These are phyloP conservation scores for Fusarium temperatum DNA, from an alignment of 2,329 filamentous ascomycete species.

Conservation along the genomic window DNA sequence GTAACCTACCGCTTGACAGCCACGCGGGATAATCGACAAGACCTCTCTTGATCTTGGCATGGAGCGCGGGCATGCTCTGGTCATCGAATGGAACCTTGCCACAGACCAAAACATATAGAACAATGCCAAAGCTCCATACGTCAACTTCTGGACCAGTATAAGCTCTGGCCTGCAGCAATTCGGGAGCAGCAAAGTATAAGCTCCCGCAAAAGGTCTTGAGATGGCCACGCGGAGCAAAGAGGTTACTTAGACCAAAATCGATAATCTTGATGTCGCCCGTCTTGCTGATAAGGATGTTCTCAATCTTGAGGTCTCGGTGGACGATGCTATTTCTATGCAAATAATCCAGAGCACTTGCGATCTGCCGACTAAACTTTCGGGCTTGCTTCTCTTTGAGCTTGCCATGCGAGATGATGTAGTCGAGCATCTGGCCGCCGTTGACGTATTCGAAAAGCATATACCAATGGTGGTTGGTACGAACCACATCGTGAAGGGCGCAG, in stretches of 20 bases:
- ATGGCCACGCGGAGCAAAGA: slow-evolving; percentile 85
- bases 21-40: slow-evolving; percentile 95
- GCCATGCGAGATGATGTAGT: slow-evolving; percentile 99
- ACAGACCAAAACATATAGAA: slow-evolving; percentile 95
- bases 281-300: slow-evolving; percentile 99
- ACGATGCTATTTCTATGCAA: slow-evolving; percentile 98
- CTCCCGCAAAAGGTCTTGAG: slow-evolving; percentile 98
- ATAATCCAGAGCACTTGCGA: slow-evolving; percentile 95
- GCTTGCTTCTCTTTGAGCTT: slow-evolving; percentile 98
- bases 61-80: slow-evolving; percentile 97
- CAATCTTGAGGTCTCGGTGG: slow-evolving; percentile 96
- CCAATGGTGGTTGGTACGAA: slow-evolving; percentile 97
- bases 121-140: slow-evolving; percentile 98
- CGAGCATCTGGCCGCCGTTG: slow-evolving; percentile 98
- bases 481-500: slow-evolving; percentile 93
- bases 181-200: slow-evolving; percentile 96
- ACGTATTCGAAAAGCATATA: slow-evolving; percentile 99
- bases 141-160: slow-evolving; percentile 98
- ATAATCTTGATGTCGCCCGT: slow-evolving; percentile 99
- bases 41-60: slow-evolving; percentile 99
- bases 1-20: slow-evolving; percentile 80
- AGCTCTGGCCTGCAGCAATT: slow-evolving; percentile 89
- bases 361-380: slow-evolving; percentile 96
- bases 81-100: slow-evolving; percentile 99
- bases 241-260: slow-evolving; percentile 96